Evolutionary conservation across 2,329 filamentous ascomycete species (phyloP), one percentile per base, ranked within the genome.

Genomic region (Neofusicoccum sp.): DNA sequence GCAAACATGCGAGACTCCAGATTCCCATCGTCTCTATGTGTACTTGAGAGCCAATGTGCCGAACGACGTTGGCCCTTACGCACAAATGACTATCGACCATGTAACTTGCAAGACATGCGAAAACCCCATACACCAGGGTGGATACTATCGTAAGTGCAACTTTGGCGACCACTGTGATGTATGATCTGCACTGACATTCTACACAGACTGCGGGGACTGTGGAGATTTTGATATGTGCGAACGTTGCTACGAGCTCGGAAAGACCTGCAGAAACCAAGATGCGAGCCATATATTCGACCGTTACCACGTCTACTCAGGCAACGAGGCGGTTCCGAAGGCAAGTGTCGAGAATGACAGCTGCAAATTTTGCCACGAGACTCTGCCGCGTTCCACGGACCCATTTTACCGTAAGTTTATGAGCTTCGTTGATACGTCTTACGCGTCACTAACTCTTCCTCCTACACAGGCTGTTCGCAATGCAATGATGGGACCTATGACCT

Each of bases 351-450:
- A 56, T 3, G 43, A 56, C 4, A 43, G 14, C 3, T 56, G 51
- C 4, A 11, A 34, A 4, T 56, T 43, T 28, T 56, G 51, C 16
- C 41, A 56, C 2, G 51, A 11, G 4, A 7, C 2, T 2, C 28
- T 56, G 26, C 36, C 36, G 8, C n/a, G 43, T 7, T 43, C 51
- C 14, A 2, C 26, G 26, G 51, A 56, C 14, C 14, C 51, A 2
- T 56, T 56, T 6, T 56, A 56, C 51, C 51, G 51, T 56, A 56
- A 41, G 51, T 56, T n/a, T n/a, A n/a, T n/a, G 4, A n/a, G 3
- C 7, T 14, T 4, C 20, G 2, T 9, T 14, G 6, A 4, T 6
- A 8, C 16, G n/a, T 26, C 16, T 12, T 4, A 11, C 7, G 8
- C 7, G 20, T 6, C 33, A n/a, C 34, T 36, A 20, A 53, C 3